Conservation (phyloP, 164 flowering plant genomes). For the Nymphaea colorata region DNA sequence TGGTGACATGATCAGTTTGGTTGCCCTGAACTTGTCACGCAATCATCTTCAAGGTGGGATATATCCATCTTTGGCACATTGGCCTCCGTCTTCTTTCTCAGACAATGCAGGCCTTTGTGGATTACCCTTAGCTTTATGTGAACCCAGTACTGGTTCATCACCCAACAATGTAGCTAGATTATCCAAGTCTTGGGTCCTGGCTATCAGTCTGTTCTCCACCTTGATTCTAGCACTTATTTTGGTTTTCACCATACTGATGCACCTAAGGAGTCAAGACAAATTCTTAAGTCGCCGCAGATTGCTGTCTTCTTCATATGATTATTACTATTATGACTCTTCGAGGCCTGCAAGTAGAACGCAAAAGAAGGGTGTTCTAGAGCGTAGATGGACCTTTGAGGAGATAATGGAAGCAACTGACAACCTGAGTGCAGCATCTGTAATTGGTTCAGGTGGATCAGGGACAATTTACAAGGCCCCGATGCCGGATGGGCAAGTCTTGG, state of each 20-base stretch:
- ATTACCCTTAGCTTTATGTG: slow-evolving; percentile 42
- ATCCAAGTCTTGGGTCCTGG: slow-evolving; percentile 27
- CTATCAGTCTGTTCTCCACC: slow-evolving; percentile 39
- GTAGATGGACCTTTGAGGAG: slow-evolving; percentile 52
- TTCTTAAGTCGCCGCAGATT: slow-evolving; percentile 8
- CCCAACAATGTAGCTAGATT: slow-evolving; percentile 10
- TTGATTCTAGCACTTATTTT: slow-evolving; percentile 29
- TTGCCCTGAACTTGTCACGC: slow-evolving; percentile 63
- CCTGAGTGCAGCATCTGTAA: slow-evolving; percentile 58
- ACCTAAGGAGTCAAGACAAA: not conserved
- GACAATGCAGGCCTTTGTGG: slow-evolving; percentile 78
- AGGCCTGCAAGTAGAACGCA: not conserved
- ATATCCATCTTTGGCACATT: slow-evolving; percentile 41
- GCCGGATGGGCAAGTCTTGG: slow-evolving; percentile 50
- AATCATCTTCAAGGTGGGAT: slow-evolving; percentile 68
- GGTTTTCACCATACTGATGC: slow-evolving; percentile 13
- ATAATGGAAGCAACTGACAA: slow-evolving; percentile 83
- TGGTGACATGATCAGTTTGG: slow-evolving; percentile 72
- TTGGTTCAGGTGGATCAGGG: slow-evolving; percentile 94
- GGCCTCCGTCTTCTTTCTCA: slow-evolving; percentile 60
- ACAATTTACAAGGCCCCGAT: slow-evolving; percentile 71
- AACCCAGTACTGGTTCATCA: not conserved
- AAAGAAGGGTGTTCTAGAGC: slow-evolving; percentile 23
- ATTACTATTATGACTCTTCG: not conserved
- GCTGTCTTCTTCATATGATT: not conserved